Evolutionary conservation across 805 yeast species (phyloP).

Genomic region (Suhomyces sp.): DNA sequence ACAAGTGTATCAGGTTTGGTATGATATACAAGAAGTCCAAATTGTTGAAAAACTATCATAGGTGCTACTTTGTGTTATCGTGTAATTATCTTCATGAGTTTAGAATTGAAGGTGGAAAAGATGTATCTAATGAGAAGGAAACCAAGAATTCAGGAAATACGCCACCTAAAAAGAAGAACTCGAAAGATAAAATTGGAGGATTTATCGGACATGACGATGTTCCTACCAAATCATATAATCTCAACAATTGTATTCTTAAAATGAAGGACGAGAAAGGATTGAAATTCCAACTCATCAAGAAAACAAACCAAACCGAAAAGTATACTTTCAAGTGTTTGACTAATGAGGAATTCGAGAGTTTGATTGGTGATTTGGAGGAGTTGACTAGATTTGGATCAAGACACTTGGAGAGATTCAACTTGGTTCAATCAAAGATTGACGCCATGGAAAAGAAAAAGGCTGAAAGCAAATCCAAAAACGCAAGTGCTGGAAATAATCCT

Average conservation of each 20-base stretch:
- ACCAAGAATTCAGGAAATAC: constrained; percentile 6
- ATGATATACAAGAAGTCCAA: constrained; percentile 39
- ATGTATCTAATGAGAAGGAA: constrained; percentile 7
- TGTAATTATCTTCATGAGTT: constrained; percentile 45
- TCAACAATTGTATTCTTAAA: constrained; percentile 34
- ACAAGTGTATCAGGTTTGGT: constrained; percentile 39
- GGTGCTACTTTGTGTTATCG: constrained; percentile 37
- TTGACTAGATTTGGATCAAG: constrained; percentile 44
- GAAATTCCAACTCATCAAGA: constrained; percentile 33
- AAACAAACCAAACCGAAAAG: constrained; percentile 26
- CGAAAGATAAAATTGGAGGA: constrained; percentile 37
- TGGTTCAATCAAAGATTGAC: constrained; percentile 41
- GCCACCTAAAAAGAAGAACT: constrained; percentile 11
- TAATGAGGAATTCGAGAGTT: constrained; percentile 42
- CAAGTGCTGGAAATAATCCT: not conserved
- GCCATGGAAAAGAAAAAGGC: constrained; percentile 13
- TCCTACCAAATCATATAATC: constrained; percentile 40
- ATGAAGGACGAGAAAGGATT: constrained; percentile 31
- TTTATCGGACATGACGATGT: constrained; percentile 39
- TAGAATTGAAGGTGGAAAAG: constrained; percentile 24
- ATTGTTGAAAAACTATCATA: constrained; percentile 37
- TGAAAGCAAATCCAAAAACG: constrained; percentile 1
- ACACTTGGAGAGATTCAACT: constrained; percentile 49
- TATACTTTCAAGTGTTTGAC: constrained; percentile 45
- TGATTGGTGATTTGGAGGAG: constrained; percentile 56